Percentiles rank a stretch among this genome's conserved stretches.
Evolutionary conservation across 495 filamentous ascomycete species (phyloP).

Genomic region (Podospora tetraspora): DNA sequence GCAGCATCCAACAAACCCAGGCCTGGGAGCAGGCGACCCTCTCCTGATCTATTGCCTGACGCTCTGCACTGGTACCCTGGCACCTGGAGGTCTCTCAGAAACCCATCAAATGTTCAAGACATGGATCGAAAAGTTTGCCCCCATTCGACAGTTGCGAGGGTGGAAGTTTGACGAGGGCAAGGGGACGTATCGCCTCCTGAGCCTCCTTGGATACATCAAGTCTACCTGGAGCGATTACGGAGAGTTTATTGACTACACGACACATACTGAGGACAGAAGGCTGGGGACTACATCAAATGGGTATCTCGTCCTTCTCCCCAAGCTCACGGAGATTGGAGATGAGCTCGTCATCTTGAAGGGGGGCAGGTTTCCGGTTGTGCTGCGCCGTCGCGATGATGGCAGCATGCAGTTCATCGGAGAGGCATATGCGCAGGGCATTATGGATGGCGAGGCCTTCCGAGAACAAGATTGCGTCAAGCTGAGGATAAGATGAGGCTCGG

Average conservation of each 20-base stretch:
- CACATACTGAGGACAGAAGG: slow-evolving; percentile 1
- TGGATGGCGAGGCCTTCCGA: slow-evolving; percentile 13
- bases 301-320: slow-evolving; percentile 15
- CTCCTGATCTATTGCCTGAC: slow-evolving; percentile 8
- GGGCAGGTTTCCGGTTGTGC: slow-evolving; percentile 10
- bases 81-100: slow-evolving; percentile 7
- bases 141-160: slow-evolving; percentile 5
- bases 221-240: slow-evolving; percentile 7
- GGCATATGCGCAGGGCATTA: slow-evolving; percentile 11
- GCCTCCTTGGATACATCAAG: slow-evolving; percentile 11
- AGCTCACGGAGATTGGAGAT: slow-evolving; percentile 5
- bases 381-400: slow-evolving; percentile 9
- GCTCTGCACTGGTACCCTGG: slow-evolving; percentile 10
- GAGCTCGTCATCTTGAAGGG: slow-evolving; percentile 10
- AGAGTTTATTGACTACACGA: slow-evolving; percentile 1
- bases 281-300: slow-evolving; percentile 8
- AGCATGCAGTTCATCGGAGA: slow-evolving; percentile 15
- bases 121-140: background rate
- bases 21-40: background rate
- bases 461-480: slow-evolving; percentile 5
- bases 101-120: slow-evolving; percentile 1
- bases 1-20: slow-evolving; percentile 13
- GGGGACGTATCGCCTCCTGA: background rate
- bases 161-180: slow-evolving; percentile 6
- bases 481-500: slow-evolving; percentile 7